Percentiles rank a stretch among this genome's conserved stretches.
Evolutionary conservation across 2,329 filamentous ascomycete species (phyloP).

Genomic region (Myriangium duriaei): DNA sequence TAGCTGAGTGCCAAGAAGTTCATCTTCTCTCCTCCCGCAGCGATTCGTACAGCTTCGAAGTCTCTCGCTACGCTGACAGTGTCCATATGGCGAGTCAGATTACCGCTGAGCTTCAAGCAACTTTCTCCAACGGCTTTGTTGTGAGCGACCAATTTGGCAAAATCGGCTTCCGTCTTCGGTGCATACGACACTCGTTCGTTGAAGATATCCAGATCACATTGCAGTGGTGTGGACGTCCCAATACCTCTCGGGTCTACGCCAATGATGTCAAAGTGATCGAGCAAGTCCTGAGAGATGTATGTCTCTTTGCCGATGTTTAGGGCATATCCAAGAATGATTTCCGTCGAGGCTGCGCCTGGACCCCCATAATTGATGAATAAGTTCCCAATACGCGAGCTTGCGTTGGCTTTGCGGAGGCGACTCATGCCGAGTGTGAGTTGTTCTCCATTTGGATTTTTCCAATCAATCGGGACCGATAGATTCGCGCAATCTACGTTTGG

Average conservation of each 20-base stretch:
- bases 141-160: slow-evolving; percentile 26
- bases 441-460: not conserved
- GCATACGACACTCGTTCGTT: not conserved
- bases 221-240: not conserved
- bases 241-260: not conserved
- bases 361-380: not conserved
- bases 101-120: slow-evolving; percentile 29
- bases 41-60: slow-evolving; percentile 25
- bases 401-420: not conserved
- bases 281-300: not conserved
- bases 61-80: slow-evolving; percentile 27
- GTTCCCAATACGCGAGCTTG: not conserved
- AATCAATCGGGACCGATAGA: not conserved
- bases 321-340: not conserved
- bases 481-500: not conserved
- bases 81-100: slow-evolving; percentile 31
- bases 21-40: slow-evolving; percentile 25
- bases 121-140: slow-evolving; percentile 29
- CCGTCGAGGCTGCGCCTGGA: not conserved
- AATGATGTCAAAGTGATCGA: slow-evolving; percentile 14
- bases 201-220: not conserved
- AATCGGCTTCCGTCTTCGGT: slow-evolving; percentile 27
- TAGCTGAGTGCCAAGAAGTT: slow-evolving; percentile 34
- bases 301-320: not conserved
- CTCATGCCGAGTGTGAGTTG: not conserved